These are phyloP conservation scores for Candida sanyaensis DNA, from an alignment of 1,139 yeast species.

Conservation along the genomic window DNA sequence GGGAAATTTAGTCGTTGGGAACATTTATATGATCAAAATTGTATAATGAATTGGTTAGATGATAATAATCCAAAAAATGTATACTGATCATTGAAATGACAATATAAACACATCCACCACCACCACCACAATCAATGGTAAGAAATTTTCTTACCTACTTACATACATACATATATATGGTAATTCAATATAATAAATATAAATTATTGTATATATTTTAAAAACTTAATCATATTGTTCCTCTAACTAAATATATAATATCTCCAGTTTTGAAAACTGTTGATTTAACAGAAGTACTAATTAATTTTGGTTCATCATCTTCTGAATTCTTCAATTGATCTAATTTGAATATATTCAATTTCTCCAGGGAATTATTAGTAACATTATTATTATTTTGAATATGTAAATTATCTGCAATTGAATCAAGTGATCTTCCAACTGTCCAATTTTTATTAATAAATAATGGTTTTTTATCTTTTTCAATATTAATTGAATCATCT, in stretches of 20 bases:
- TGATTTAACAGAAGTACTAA: constrained; percentile 12
- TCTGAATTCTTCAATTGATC: constrained; percentile 20
- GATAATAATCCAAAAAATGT: constrained; percentile 22
- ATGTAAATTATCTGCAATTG: constrained; percentile 54
- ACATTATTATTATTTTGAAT: constrained; percentile 60
- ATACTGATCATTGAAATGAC: constrained; percentile 4
- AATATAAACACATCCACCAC: not conserved
- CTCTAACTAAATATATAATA: constrained; percentile 58
- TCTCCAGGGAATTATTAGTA: constrained; percentile 41
- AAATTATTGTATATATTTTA: too few relatives aligned
- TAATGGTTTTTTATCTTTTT: constrained; percentile 37
- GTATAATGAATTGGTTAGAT: constrained; percentile 73
- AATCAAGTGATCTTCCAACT: constrained; percentile 76
- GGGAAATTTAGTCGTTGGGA: constrained; percentile 38
- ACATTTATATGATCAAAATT: constrained; percentile 62
- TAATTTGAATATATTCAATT: constrained; percentile 47
- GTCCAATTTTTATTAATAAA: constrained; percentile 68
- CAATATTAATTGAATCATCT: constrained; percentile 31
- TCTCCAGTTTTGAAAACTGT: constrained; percentile 49
- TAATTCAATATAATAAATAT: not conserved
- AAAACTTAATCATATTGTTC: constrained; percentile 24
- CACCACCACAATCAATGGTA: too few relatives aligned
- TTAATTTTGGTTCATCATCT: constrained; percentile 23
- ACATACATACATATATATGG: not conserved
- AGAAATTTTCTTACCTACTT: too few relatives aligned